Conservation (phyloP, 73 alveolate genomes). For the Diophrys appendiculata region DNA sequence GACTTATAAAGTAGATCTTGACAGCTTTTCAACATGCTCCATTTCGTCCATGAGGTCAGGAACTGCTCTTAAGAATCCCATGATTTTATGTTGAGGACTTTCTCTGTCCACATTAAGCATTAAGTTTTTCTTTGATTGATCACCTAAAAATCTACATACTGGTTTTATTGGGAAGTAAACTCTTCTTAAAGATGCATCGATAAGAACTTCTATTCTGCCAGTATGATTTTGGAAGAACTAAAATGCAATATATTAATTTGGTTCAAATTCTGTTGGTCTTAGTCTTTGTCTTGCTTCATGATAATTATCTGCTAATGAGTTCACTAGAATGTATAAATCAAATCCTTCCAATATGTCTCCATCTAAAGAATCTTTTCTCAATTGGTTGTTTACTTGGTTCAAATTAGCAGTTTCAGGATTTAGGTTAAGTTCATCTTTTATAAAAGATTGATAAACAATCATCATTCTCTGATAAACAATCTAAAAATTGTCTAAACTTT, state of each 20-base stretch:
- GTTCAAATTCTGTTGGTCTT: constrained; percentile 6
- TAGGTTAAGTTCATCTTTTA: constrained; percentile 16
- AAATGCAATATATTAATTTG: constrained; percentile 9
- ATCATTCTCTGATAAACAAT: constrained; percentile 32
- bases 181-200: constrained; percentile 59
- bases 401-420: neutral
- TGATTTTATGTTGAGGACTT: constrained; percentile 71
- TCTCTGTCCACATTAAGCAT: constrained; percentile 88
- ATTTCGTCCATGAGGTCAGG: constrained; percentile 91
- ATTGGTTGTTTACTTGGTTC: neutral
- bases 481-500: constrained; percentile 42
- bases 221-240: constrained; percentile 62
- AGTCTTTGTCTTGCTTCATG: constrained; percentile 3
- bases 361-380: constrained; percentile 32
- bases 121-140: constrained; percentile 68
- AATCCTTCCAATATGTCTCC: constrained; percentile 54
- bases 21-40: constrained; percentile 83
- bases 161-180: constrained; percentile 85
- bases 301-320: constrained; percentile 4
- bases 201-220: constrained; percentile 69
- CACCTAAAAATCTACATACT: constrained; percentile 62
- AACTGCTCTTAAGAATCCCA: constrained; percentile 80
- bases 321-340: constrained; percentile 48
- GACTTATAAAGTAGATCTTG: constrained; percentile 30
- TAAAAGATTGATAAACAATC: constrained; percentile 21